Percentiles rank a stretch among this genome's conserved stretches.
Evolutionary conservation across 1,284 basidiomycete species (phyloP).

Genomic region (Filobasidium uniguttulatum): DNA sequence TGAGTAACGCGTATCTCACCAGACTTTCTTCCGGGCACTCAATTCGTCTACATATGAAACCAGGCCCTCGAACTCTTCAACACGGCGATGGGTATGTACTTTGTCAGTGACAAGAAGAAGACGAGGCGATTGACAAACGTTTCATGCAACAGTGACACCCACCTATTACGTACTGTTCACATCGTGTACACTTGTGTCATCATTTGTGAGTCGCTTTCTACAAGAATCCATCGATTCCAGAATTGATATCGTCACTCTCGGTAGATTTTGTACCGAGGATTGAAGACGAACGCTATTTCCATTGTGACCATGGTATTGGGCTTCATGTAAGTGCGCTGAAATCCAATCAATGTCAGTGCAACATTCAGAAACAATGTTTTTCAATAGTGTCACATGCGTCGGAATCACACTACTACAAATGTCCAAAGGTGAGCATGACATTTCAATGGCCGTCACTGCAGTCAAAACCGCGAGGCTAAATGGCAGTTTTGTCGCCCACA

Average conservation of each 20-base stretch:
- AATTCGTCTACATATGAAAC: neutral
- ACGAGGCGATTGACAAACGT: neutral
- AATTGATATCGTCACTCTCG: neutral
- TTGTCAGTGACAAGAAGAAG: neutral
- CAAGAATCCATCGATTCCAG: neutral
- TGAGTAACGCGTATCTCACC: too few species aligned
- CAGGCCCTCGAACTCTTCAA: constrained; percentile 40
- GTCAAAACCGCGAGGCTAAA: neutral
- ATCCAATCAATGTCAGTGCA: too few species aligned
- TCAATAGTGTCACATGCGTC: constrained; percentile 28
- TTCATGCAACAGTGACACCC: constrained; percentile 44
- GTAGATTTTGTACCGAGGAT: constrained; percentile 77
- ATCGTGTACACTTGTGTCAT: constrained; percentile 76
- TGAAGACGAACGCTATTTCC: constrained; percentile 56
- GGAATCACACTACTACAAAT: constrained; percentile 92
- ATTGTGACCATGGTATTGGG: constrained; percentile 81
- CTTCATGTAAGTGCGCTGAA: constrained; percentile 47
- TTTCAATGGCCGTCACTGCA: neutral
- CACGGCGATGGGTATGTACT: constrained; percentile 56
- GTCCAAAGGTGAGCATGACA: constrained; percentile 51
- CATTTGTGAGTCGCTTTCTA: constrained; percentile 45
- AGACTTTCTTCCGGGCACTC: neutral
- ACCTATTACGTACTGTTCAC: constrained; percentile 57
- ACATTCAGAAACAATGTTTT: neutral
- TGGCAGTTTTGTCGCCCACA: constrained; percentile 38